Conservation (phyloP, 257 asterid genomes). For the Nicotiana tomentosiformis region DNA sequence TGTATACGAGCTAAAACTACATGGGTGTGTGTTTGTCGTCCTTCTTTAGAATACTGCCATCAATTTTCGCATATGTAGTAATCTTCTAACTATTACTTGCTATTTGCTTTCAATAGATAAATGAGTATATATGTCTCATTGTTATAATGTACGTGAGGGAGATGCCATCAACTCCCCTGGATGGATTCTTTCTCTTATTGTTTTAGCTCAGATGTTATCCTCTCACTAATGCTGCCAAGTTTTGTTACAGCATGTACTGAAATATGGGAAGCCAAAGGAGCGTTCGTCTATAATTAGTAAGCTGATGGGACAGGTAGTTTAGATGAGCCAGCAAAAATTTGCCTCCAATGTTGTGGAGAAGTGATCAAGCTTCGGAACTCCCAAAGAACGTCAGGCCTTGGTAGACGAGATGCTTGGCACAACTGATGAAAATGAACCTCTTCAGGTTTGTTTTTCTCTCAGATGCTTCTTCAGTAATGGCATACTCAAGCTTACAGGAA, state of each 20-base stretch:
- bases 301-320: too few species aligned
- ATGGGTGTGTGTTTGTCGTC: not conserved
- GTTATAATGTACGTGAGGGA: not conserved
- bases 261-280: constrained; percentile 68
- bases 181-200: not conserved
- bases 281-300: constrained; percentile 20
- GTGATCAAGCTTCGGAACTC: too few species aligned
- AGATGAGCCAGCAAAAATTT: too few species aligned
- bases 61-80: not conserved
- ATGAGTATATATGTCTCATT: not conserved
- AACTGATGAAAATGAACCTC: constrained; percentile 13
- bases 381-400: too few species aligned
- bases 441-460: constrained; percentile 51
- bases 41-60: not conserved
- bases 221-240: constrained; percentile 1
- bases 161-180: not conserved
- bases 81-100: not conserved
- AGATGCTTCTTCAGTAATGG: not conserved
- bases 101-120: not conserved
- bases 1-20: not conserved
- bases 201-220: not conserved
- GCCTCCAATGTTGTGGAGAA: too few species aligned
- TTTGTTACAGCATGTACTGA: constrained; percentile 58
- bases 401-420: too few species aligned
- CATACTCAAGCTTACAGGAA: not conserved